A percentile compares a stretch with the other conserved stretches of the same genome.
Evolutionary conservation across 1,284 basidiomycete species (phyloP).

Genomic region (Austroboletus olivaceoglutinosus): DNA sequence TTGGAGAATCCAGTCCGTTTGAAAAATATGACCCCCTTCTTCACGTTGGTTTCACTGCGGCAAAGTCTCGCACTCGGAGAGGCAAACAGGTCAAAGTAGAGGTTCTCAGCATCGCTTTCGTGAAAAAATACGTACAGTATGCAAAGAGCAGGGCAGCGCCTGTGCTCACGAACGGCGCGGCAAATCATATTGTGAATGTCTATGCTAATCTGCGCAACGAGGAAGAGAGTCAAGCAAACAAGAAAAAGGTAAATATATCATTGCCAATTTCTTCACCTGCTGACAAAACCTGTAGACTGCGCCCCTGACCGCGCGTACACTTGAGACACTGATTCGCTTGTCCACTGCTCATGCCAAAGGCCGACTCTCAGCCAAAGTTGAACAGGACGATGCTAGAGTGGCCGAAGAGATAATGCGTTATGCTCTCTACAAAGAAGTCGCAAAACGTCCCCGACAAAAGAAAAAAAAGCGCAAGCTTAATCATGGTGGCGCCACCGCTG

Average conservation of each 20-base stretch:
- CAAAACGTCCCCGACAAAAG: conserved; percentile 65
- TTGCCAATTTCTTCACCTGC: conserved; percentile 5
- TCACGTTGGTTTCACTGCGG: conserved; percentile 74
- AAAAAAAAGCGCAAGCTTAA: conserved; percentile 81
- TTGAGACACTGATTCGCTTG: conserved; percentile 98
- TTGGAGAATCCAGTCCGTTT: conserved; percentile 75
- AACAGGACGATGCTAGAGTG: conserved; percentile 82
- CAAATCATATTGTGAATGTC: conserved; percentile 91
- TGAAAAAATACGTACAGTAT: conserved; percentile 99
- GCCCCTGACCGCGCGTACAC: conserved; percentile 95
- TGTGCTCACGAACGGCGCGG: conserved; percentile 87
- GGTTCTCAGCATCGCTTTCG: conserved; percentile 89
- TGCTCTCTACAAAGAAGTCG: conserved; percentile 97
- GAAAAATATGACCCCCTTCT: conserved; percentile 97
- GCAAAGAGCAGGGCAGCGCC: conserved; percentile 89
- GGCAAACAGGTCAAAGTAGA: conserved; percentile 71
- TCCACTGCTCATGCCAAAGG: conserved; percentile 98
- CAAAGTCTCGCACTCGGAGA: conserved; percentile 56
- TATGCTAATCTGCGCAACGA: conserved; percentile 94
- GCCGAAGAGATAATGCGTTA: conserved; percentile 97
- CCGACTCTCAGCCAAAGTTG: conserved; percentile 83
- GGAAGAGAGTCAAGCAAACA: conserved; percentile 80
- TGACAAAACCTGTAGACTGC: conserved; percentile 65
- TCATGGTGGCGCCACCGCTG: conserved; percentile 45
- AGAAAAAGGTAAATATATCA: conserved; percentile 70